These are phyloP conservation scores for Hemisphaericaspora xylofermentans DNA, from an alignment of 1,139 yeast genomes.

Conservation along the genomic window DNA sequence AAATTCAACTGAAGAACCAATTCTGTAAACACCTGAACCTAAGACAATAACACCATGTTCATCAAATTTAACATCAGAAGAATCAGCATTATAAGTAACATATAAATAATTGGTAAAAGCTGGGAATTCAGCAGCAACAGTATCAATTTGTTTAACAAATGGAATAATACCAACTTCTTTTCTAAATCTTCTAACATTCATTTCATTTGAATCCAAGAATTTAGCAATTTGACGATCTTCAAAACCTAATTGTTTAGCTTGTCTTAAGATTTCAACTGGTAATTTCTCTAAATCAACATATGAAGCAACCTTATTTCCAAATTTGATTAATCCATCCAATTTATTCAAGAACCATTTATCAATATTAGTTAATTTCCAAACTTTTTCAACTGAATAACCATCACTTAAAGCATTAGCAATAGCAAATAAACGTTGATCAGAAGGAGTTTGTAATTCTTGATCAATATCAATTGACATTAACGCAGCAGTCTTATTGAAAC, in stretches of 20 bases:
- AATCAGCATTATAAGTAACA: conserved; percentile 91
- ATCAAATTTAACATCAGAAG: conserved; percentile 79
- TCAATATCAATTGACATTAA: conserved; percentile 71
- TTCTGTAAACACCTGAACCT: conserved; percentile 93
- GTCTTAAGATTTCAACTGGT: conserved; percentile 61
- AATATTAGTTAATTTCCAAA: conserved; percentile 88
- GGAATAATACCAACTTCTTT: conserved; percentile 87
- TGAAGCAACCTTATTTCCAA: conserved; percentile 61
- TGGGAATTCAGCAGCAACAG: conserved; percentile 99
- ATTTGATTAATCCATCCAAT: conserved; percentile 67
- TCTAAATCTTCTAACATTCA: conserved; percentile 88
- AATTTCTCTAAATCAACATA: conserved; percentile 64
- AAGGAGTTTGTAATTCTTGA: conserved; percentile 79
- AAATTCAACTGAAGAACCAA: conserved; percentile 91
- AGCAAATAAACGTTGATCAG: conserved; percentile 98
- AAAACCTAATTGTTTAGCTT: conserved; percentile 96
- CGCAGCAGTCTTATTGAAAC: conserved; percentile 60
- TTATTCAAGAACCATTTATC: conserved; percentile 97
- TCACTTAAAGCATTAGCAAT: conserved; percentile 93
- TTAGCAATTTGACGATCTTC: conserved; percentile 96
- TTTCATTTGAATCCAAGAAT: conserved; percentile 86
- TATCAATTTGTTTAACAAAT: conserved; percentile 95
- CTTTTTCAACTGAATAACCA: conserved; percentile 86
- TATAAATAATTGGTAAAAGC: conserved; percentile 94
- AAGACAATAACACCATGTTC: conserved; percentile 88